Percentiles rank a stretch among this genome's conserved stretches.
Evolutionary conservation across 2,329 filamentous ascomycete genomes (phyloP).

Genomic region (Magnaporthales sp.): DNA sequence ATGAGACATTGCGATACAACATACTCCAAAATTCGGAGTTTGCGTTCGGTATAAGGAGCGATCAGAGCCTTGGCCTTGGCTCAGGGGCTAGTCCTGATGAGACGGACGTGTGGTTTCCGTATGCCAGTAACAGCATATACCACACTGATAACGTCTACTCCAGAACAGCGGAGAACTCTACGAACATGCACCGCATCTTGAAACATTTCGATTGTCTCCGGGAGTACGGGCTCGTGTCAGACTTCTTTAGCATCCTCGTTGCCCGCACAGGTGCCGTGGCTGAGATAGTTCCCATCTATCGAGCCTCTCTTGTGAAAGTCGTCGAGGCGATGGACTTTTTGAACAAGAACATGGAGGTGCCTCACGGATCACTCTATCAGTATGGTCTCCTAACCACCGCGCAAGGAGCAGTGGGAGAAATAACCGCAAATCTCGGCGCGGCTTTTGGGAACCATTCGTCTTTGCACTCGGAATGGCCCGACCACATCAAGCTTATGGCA

Average conservation of each 20-base stretch:
- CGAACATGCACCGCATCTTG: background rate
- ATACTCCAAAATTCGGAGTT: background rate
- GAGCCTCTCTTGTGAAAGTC: background rate
- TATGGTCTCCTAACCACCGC: too few relatives aligned
- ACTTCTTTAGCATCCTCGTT: background rate
- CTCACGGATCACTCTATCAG: too few relatives aligned
- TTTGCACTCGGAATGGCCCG: background rate
- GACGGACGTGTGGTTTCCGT: too few relatives aligned
- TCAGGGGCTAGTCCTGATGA: too few relatives aligned
- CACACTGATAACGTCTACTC: too few relatives aligned
- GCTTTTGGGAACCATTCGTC: background rate
- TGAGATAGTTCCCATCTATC: background rate
- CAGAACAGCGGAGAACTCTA: background rate
- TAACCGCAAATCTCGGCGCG: background rate
- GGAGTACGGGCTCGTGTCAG: background rate
- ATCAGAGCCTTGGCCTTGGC: background rate
- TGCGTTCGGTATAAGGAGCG: background rate
- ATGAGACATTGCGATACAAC: background rate
- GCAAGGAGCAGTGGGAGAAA: background rate
- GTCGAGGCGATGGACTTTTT: too few relatives aligned
- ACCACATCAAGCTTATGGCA: background rate
- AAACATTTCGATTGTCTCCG: background rate
- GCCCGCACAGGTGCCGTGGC: background rate
- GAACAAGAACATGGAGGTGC: too few relatives aligned
- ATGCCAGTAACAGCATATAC: too few relatives aligned